Conservation (phyloP, 257 asterid genomes). For the Echium plantagineum region DNA sequence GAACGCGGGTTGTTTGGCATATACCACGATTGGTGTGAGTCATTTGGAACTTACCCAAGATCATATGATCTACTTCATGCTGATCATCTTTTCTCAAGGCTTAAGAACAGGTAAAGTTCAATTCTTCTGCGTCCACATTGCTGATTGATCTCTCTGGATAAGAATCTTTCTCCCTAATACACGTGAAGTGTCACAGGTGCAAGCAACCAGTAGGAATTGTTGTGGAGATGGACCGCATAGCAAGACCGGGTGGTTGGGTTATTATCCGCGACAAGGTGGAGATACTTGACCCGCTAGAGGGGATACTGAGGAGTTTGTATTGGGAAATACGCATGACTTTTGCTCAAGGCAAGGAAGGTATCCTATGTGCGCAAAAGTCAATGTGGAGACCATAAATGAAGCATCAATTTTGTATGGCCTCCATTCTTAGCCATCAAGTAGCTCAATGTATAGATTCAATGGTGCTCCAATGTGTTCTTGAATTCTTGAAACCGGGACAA, state of each 20-base stretch:
- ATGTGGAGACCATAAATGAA: conserved; percentile 64
- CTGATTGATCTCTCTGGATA: not conserved
- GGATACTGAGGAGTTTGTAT: conserved; percentile 55
- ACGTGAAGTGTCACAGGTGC: conserved; percentile 39
- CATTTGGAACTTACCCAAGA: conserved; percentile 87
- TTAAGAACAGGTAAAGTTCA: conserved; percentile 55
- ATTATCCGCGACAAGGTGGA: conserved; percentile 75
- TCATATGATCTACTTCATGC: conserved; percentile 92
- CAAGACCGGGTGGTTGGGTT: conserved; percentile 89
- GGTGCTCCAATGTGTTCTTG: too few species aligned
- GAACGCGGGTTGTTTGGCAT: conserved; percentile 87
- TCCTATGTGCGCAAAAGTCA: conserved; percentile 73
- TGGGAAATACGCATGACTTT: conserved; percentile 91
- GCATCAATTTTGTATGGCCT: conserved; percentile 7
- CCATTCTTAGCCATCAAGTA: not conserved
- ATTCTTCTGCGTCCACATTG: not conserved
- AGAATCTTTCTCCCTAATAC: too few species aligned
- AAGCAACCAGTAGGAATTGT: conserved; percentile 63
- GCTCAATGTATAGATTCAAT: not conserved
- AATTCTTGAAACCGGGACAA: too few species aligned
- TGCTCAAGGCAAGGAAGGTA: conserved; percentile 61
- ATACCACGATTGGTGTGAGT: conserved; percentile 95
- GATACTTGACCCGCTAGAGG: conserved; percentile 70
- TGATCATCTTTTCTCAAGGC: conserved; percentile 97
- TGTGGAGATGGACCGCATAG: conserved; percentile 80